Percentiles rank a stretch among this genome's conserved stretches.
These are phyloP conservation scores for Diplocarpon mali DNA, from an alignment of 2,329 filamentous ascomycete genomes.

Conservation along the genomic window DNA sequence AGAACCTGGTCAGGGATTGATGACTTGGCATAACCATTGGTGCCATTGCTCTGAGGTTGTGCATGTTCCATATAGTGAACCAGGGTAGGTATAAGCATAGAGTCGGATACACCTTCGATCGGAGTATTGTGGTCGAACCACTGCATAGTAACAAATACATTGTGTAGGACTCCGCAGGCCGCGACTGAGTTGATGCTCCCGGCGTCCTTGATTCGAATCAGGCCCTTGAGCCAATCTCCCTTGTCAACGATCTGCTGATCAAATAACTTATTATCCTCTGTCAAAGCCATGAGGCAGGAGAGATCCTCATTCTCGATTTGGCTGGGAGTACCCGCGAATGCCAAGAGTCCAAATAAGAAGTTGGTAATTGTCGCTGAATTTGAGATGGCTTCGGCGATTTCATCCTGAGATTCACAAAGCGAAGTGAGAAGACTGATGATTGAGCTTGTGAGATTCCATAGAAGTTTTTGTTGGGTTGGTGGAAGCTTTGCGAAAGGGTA, in stretches of 20 bases:
- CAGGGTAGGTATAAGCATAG: slow-evolving; percentile 37
- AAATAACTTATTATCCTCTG: slow-evolving; percentile 47
- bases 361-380: slow-evolving; percentile 37
- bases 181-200: slow-evolving; percentile 40
- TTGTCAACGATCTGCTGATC: slow-evolving; percentile 42
- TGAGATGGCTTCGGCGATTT: slow-evolving; percentile 45
- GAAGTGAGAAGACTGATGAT: slow-evolving; percentile 41
- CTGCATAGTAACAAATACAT: slow-evolving; percentile 43
- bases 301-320: slow-evolving; percentile 35
- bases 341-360: slow-evolving; percentile 44
- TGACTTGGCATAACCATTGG: slow-evolving; percentile 14
- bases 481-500: slow-evolving; percentile 36
- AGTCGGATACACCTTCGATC: slow-evolving; percentile 39
- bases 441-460: slow-evolving; percentile 44
- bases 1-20: slow-evolving; percentile 24
- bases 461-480: slow-evolving; percentile 41
- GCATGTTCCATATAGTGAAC: slow-evolving; percentile 23
- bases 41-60: slow-evolving; percentile 9
- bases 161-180: slow-evolving; percentile 51
- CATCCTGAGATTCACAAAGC: slow-evolving; percentile 48
- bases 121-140: slow-evolving; percentile 42
- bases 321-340: slow-evolving; percentile 30
- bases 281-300: slow-evolving; percentile 44
- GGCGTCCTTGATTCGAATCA: slow-evolving; percentile 38
- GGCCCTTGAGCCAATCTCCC: slow-evolving; percentile 37